Percentiles rank a stretch among this genome's conserved stretches.
These are phyloP conservation scores for Mesotaenium endlicherianum DNA, from an alignment of 139 green algal species.

Conservation along the genomic window DNA sequence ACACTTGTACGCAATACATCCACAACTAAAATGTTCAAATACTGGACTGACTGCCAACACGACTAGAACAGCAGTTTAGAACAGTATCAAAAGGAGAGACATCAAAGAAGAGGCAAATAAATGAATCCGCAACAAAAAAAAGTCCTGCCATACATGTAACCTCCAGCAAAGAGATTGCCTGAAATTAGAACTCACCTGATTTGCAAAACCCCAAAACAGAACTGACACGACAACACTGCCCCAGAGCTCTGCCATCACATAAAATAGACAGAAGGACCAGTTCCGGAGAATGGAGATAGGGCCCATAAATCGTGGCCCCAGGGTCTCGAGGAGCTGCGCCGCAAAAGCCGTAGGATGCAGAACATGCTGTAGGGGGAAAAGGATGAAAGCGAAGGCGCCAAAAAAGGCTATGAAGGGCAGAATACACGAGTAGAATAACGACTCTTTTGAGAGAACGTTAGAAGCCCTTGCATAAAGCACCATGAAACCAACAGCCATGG, in stretches of 20 bases:
- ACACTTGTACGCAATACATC: no score
- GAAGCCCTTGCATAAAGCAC: conserved; percentile 86
- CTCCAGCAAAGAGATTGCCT: background rate
- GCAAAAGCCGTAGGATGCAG: conserved; percentile 88
- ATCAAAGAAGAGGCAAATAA: background rate
- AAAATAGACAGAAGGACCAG: conserved; percentile 99
- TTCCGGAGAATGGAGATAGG: conserved; percentile 98
- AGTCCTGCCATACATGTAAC: background rate
- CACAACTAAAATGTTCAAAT: no score
- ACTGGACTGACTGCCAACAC: background rate
- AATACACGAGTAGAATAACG: conserved; percentile 97
- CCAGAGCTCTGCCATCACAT: conserved; percentile 99
- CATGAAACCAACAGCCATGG: conserved; percentile 83
- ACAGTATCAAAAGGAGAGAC: background rate
- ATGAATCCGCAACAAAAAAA: background rate
- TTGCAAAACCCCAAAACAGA: conserved; percentile 98
- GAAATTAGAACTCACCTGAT: conserved; percentile 66
- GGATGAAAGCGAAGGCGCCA: conserved; percentile 87
- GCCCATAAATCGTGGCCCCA: conserved; percentile 79
- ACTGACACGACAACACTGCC: conserved; percentile 97
- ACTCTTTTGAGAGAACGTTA: conserved; percentile 83
- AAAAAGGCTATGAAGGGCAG: conserved; percentile 99
- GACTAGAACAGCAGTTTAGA: no score
- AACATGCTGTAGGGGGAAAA: conserved; percentile 89
- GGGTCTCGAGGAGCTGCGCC: conserved; percentile 71